Percentiles rank a stretch among this genome's conserved stretches.
phyloP scores from a whole-genome alignment of 306 rosid genomes.

The Spatholobus suberectus region DNA sequence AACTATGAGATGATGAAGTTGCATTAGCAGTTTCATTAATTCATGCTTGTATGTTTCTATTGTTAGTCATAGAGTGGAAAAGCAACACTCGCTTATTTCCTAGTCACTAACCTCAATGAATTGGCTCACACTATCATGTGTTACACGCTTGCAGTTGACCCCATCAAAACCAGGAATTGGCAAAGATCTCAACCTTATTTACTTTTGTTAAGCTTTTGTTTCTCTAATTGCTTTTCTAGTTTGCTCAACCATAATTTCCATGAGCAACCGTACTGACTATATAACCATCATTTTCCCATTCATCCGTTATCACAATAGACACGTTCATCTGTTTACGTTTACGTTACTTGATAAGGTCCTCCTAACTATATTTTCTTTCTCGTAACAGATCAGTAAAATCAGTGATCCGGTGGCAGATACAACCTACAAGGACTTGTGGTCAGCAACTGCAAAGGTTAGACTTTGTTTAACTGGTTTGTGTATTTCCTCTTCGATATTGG shows the following conservation, averaged over 20 bases:
- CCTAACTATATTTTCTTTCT: neutral
- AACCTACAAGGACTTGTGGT: conserved; percentile 89
- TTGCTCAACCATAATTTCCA: neutral
- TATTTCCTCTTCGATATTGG: neutral
- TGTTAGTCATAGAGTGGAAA: neutral
- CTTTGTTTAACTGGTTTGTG: neutral
- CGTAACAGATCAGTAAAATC: conserved; percentile 60
- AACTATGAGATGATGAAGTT: neutral
- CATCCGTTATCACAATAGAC: neutral
- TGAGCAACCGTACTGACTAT: neutral
- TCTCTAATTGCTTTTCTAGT: neutral
- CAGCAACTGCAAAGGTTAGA: conserved; percentile 91
- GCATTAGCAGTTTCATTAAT: neutral
- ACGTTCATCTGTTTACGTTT: conserved; percentile 2
- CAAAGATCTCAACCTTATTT: neutral
- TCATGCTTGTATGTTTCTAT: neutral
- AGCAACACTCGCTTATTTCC: neutral
- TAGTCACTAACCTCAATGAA: neutral
- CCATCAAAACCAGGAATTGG: neutral
- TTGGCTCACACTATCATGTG: neutral
- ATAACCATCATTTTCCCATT: neutral
- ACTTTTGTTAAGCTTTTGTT: neutral
- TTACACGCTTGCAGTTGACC: neutral
- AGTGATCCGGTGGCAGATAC: conserved; percentile 81
- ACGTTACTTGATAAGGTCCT: neutral